Base-by-base conservation (phyloP, 768 basidiomycete genomes). In the Phlebiopsis gigantea region DNA sequence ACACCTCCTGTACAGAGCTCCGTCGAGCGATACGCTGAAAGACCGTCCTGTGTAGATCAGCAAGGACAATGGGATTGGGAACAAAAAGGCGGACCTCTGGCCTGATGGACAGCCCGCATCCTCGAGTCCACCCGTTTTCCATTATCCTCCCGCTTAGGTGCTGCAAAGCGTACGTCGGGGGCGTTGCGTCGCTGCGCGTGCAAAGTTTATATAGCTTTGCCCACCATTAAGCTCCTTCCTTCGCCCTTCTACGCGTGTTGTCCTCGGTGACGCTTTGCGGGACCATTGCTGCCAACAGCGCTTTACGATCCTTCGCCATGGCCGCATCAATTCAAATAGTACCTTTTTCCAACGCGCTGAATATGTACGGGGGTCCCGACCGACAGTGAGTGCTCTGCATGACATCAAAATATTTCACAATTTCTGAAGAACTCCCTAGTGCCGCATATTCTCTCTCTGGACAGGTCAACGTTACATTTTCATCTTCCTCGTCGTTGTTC, bases 381-480 rank as follows among this genome's bases (percentile, higher is more conserved):
- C 60, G 75, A 53, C 76, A 72, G 91, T 92, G 67, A 73, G 87
- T 68, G 15, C 49, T 64, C 55, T 2, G 9, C 9, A 26, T 14
- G 9, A 41, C 28, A 15, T 14, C n/a, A n/a, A 2, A 47, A 21
- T 26, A 41, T 25, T 48, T 29, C 9, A 47, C 15, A 6, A 25
- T 15, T 10, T 44, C 58, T 39, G 24, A 47, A 25, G 42, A 24
- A 2, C 8, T 21, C 21, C 44, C 5, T 62, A 97, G 93, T 57
- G 85, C 88, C 56, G 84, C 84, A 1, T 96, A 93, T 69, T 95
- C 94, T 9, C 78, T 97, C 45, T 87, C 92, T 8, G 94, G 93
- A 2, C 80, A 93, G 67, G 74, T 96, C 21, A 74, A 82, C 22
- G 72, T 96, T 53, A 77, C 83, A 0, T 62, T 94, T 29, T 73